Base-by-base conservation (phyloP, 805 yeast species). In the Candida taoyuanica region DNA sequence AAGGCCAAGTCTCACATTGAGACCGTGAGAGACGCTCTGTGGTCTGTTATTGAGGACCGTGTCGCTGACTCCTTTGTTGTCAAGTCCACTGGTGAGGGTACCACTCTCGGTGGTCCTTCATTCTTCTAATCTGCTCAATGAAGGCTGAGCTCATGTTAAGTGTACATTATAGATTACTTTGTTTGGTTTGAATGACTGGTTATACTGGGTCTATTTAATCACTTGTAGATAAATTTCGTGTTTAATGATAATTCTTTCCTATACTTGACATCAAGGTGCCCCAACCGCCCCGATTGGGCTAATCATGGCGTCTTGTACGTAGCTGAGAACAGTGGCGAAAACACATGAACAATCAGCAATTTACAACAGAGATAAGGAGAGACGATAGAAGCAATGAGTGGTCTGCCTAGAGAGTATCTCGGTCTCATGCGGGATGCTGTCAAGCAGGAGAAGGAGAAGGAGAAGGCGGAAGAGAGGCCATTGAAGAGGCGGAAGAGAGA, bases 81-180 rank as follows among this genome's bases (percentile, higher is more conserved):
- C 32, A 59, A 65, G 19, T 49, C 64, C 8, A 60, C 68, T 18
- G 85, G 86, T 27, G 76, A 78, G 55, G 96, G 96, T 41, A 88
- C 96, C 24, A 82, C 94, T 11, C 63, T 88, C 47, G 96, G 96
- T 29, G 78, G 81, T 21, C 88, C 87, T 60, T 31, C 31, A 20
- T 36, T 36, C 34, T 36, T n/a, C n/a, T n/a, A n/a, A n/a, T n/a
- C n/a, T n/a, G n/a, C n/a, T n/a, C n/a, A n/a, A n/a, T n/a, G n/a
- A n/a, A n/a, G n/a, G n/a, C n/a, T 33, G 16, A 7, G 17, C 5
- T 36, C 32, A 21, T 8, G 25, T 21, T 21, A 8, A 8, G 11
- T 25, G 28, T 25, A 25, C n/a, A 25, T 25, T 25, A 25, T 25
- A 12, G 14, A 5, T 25, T 25, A 12, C n/a, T 21, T 8, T 21